These are phyloP conservation scores for Acrocalymma vagum DNA, from an alignment of 2,329 filamentous ascomycete genomes.

Conservation along the genomic window DNA sequence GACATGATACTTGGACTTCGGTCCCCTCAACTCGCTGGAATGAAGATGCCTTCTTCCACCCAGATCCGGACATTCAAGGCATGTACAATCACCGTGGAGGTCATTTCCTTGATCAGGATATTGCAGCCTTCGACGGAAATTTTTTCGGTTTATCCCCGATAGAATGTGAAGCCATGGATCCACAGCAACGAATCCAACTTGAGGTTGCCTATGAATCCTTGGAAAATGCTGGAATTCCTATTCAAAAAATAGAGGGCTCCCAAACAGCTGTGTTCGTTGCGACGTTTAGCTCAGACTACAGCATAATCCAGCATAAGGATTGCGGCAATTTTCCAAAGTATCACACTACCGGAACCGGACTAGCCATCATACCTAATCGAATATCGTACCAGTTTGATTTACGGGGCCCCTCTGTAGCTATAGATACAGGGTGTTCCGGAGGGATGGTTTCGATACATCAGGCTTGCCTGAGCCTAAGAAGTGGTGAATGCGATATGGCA, in stretches of 20 bases:
- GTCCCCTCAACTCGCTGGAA: slow-evolving; percentile 20
- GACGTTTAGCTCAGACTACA: slow-evolving; percentile 25
- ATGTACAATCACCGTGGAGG: slow-evolving; percentile 24
- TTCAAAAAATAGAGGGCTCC: slow-evolving; percentile 21
- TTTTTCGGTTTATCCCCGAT: slow-evolving; percentile 30
- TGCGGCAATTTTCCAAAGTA: slow-evolving; percentile 21
- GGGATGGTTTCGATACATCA: slow-evolving; percentile 27
- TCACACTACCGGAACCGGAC: slow-evolving; percentile 18
- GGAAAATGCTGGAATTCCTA: slow-evolving; percentile 22
- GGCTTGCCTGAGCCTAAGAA: slow-evolving; percentile 32
- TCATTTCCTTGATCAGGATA: slow-evolving; percentile 27
- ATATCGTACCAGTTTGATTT: slow-evolving; percentile 29
- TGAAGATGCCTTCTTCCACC: slow-evolving; percentile 24
- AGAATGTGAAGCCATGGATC: slow-evolving; percentile 35
- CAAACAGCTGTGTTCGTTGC: slow-evolving; percentile 28
- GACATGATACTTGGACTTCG: no score
- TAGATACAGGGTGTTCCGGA: slow-evolving; percentile 34
- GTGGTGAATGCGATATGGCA: slow-evolving; percentile 36
- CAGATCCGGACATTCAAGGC: slow-evolving; percentile 19
- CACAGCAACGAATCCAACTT: slow-evolving; percentile 30
- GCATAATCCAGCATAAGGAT: slow-evolving; percentile 23
- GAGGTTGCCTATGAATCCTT: slow-evolving; percentile 33
- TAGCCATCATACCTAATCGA: slow-evolving; percentile 20
- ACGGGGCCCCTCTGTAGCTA: slow-evolving; percentile 23
- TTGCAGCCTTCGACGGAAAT: slow-evolving; percentile 25